These are phyloP conservation scores for Trametes sp. DNA, from an alignment of 1,284 basidiomycete genomes.

Conservation along the genomic window DNA sequence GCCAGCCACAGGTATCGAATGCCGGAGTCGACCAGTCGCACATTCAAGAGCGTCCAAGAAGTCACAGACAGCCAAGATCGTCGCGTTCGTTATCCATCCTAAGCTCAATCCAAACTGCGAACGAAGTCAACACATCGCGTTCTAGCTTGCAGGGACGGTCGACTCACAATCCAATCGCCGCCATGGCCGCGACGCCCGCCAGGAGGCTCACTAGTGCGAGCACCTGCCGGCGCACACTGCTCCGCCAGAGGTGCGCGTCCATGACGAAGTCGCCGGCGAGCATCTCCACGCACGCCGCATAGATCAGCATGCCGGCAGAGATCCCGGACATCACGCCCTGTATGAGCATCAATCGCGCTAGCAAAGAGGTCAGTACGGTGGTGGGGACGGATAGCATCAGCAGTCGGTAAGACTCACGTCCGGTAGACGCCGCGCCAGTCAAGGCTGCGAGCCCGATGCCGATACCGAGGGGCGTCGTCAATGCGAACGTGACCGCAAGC, in stretches of 20 bases:
- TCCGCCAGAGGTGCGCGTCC: slow-evolving; percentile 56
- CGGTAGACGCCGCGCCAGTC: slow-evolving; percentile 39
- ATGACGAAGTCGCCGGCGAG: slow-evolving; percentile 81
- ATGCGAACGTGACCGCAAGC: slow-evolving; percentile 69
- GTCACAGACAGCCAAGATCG: background rate
- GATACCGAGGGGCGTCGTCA: slow-evolving; percentile 76
- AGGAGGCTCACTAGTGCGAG: slow-evolving; percentile 64
- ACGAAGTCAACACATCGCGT: background rate
- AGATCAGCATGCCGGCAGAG: slow-evolving; percentile 82
- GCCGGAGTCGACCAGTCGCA: too few relatives aligned
- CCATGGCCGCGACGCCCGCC: slow-evolving; percentile 65
- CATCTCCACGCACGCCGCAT: slow-evolving; percentile 83
- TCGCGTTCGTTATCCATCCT: background rate
- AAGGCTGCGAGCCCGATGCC: slow-evolving; percentile 61
- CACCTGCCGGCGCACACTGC: slow-evolving; percentile 52
- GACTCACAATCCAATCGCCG: slow-evolving; percentile 49
- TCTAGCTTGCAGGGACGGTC: background rate
- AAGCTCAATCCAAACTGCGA: slow-evolving; percentile 12
- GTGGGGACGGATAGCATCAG: background rate
- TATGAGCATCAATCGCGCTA: slow-evolving; percentile 58
- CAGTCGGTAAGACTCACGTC: slow-evolving; percentile 34
- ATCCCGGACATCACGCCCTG: slow-evolving; percentile 78
- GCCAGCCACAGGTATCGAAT: background rate
- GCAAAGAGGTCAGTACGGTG: slow-evolving; percentile 10
- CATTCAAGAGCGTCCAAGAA: slow-evolving; percentile 2